Conservation (phyloP, 345 rosid species). For the Linum tenue region DNA sequence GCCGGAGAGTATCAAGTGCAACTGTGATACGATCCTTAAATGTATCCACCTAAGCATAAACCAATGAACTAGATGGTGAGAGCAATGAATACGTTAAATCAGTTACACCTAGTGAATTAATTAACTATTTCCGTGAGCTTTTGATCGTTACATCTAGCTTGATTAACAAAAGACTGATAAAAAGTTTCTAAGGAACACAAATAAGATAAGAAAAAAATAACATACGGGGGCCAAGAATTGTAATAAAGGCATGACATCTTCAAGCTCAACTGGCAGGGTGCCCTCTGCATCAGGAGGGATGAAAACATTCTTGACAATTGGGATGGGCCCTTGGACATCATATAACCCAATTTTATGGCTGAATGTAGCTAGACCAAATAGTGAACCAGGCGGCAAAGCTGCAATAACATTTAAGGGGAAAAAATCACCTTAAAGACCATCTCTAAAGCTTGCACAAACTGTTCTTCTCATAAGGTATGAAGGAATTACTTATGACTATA, state of each 20-base stretch:
- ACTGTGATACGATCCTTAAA: constrained; percentile 85
- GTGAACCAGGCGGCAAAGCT: constrained; percentile 85
- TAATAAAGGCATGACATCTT: constrained; percentile 85
- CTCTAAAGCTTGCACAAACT: constrained; percentile 5
- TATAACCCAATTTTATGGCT: constrained; percentile 89
- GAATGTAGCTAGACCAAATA: constrained; percentile 88
- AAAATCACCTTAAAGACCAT: constrained; percentile 8
- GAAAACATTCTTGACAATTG: constrained; percentile 78
- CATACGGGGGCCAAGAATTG: constrained; percentile 92
- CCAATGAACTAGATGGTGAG: constrained; percentile 5
- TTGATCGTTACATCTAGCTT: background rate
- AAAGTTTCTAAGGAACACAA: background rate
- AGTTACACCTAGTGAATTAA: background rate
- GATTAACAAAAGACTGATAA: background rate
- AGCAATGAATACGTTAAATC: constrained; percentile 2
- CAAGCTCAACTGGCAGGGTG: constrained; percentile 59
- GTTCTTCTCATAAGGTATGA: no score
- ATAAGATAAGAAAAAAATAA: background rate
- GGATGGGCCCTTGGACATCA: constrained; percentile 95
- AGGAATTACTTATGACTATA: background rate
- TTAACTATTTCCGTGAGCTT: background rate
- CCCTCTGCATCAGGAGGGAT: constrained; percentile 67
- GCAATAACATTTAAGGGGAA: constrained; percentile 12
- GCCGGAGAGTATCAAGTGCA: constrained; percentile 93
- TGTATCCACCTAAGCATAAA: constrained; percentile 59